Evolutionary conservation across 2,329 filamentous ascomycete species (phyloP), one percentile per base, ranked within the genome.

Genomic region (Pseudogymnoascus sp.): DNA sequence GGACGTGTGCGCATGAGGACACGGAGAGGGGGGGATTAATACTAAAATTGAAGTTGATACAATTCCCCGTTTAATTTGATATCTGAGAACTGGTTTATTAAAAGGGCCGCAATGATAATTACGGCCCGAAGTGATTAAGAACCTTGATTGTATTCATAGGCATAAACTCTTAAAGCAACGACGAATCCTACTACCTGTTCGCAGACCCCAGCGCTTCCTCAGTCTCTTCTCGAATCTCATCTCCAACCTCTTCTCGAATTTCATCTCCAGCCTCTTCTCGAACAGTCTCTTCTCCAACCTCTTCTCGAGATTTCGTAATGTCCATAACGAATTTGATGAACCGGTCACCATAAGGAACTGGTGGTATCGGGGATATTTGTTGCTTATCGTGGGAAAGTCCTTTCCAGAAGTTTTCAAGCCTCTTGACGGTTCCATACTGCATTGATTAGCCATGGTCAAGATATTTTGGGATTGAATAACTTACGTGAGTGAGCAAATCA

Each of bases 351-450:
- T 99, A 99, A 61, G 90, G 82, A 63, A 91, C 84, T 0, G 94
- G 92, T 0, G 92, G 89, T 21, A 97, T 86, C 2, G 94, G 91
- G 0, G 92, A 97, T 63, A 99, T 97, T 71, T 96, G 86, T 33
- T 82, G 84, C 67, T 90, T 86, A 67, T 94, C 89, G 67, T 85
- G 82, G 2, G 87, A 90, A 61, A 97, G 77, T 35, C 94, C 92
- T 77, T 99, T 99, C 87, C 92, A 94, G 74, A 97, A 94, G 74
- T 97, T 87, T 73, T 99, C 94, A 63, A 92, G 82, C 71, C 94
- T 92, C 76, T 99, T 99, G 74, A 96, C 82, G 65, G 92, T 84
- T 66, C 91, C 91, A 72, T 97, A 99, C 90, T 95, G 67, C 23
- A 23, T n/a, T 19, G 2, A 33, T 69, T 57, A 66, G 65, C 23